Evolutionary conservation across 352 stramenopile species (phyloP).

Genomic region (Hyaloperonospora brassicae): DNA sequence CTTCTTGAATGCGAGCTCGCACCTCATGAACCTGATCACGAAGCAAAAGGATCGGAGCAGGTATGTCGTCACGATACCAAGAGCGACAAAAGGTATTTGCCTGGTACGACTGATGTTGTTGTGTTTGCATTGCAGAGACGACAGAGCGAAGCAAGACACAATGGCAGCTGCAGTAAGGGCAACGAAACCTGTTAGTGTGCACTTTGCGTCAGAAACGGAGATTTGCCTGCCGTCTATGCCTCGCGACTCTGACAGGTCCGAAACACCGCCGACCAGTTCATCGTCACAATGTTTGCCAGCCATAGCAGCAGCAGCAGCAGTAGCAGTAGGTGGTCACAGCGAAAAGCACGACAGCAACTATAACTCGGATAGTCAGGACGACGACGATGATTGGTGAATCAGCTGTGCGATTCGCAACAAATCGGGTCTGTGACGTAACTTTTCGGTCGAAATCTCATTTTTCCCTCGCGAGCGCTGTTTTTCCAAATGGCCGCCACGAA

Average conservation of each 20-base stretch:
- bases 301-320: not conserved
- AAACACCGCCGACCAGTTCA: constrained; percentile 15
- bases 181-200: constrained; percentile 18
- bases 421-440: not conserved
- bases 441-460: no score
- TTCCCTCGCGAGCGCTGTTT: no score
- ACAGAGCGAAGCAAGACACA: constrained; percentile 3
- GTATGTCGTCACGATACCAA: constrained; percentile 5
- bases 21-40: constrained; percentile 24
- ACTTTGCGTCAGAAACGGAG: constrained; percentile 20
- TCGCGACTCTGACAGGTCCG: constrained; percentile 11
- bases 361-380: constrained; percentile 18
- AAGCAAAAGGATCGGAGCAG: constrained; percentile 24
- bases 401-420: not conserved
- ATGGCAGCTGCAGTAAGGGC: not conserved
- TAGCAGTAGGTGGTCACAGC: not conserved
- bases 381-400: constrained; percentile 29
- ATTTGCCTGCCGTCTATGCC: constrained; percentile 8
- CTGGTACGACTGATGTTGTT: not conserved
- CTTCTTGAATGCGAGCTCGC: constrained; percentile 25
- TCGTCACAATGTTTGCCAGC: constrained; percentile 5
- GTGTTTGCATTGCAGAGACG: constrained; percentile 2
- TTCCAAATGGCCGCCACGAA: no score
- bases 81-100: not conserved
- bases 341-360: constrained; percentile 3